These are phyloP conservation scores for Sphagnurus paluster DNA, from an alignment of 1,284 basidiomycete species.

Conservation along the genomic window DNA sequence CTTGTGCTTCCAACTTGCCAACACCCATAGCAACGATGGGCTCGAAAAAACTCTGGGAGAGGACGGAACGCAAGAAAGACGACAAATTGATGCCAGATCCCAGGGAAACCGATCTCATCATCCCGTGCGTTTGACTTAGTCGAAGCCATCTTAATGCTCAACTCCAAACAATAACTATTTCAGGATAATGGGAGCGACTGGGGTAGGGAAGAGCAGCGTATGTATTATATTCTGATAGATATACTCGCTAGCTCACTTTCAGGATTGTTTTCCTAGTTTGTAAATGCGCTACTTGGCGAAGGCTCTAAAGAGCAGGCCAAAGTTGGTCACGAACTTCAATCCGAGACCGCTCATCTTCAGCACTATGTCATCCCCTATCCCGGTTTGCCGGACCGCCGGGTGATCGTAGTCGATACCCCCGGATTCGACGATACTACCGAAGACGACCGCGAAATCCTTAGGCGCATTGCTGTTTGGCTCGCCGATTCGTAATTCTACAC, in stretches of 20 bases:
- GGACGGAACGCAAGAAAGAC: no score
- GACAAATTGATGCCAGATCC: no score
- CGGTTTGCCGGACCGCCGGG: neutral
- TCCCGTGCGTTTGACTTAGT: no score
- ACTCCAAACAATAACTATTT: neutral
- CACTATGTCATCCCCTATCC: neutral
- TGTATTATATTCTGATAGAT: neutral
- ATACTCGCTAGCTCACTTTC: neutral
- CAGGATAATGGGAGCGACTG: neutral
- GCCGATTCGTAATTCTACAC: no score
- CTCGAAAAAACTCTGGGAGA: no score
- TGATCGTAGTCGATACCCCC: neutral
- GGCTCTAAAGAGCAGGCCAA: neutral
- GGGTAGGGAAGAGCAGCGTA: neutral
- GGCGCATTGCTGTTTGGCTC: no score
- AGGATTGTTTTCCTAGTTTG: neutral
- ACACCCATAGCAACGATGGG: no score
- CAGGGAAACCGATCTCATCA: no score
- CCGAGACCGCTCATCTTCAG: no score
- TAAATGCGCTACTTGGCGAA: neutral
- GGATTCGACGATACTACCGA: conserved; percentile 1
- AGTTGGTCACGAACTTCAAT: neutral
- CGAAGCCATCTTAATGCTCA: no score
- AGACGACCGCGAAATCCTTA: no score
- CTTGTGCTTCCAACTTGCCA: no score